Base-by-base conservation (phyloP, 1,284 basidiomycete genomes). In the Ceratobasidium papillatum region DNA sequence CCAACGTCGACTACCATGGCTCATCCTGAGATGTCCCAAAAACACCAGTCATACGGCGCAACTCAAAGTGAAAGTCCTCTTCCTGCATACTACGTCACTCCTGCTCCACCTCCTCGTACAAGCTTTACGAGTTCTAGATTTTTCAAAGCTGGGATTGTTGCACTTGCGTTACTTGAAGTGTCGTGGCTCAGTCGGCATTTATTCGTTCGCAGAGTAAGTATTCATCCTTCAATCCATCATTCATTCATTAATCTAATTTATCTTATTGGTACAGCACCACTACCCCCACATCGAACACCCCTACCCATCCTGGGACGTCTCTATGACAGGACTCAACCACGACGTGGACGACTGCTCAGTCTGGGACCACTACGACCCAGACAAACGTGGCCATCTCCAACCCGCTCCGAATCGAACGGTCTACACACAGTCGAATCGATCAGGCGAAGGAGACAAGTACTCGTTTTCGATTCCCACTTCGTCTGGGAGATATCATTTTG, bases 321-420 rank as follows among this genome's bases (percentile, higher is more conserved):
- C 25, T 22, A 49, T 64, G 27, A n/a, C 25, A 4, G 52, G 66
- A 17, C 32, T 69, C 9, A 38, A 69, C 41, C 66, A 56, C 41
- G 51, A 56, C 25, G 52, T 52, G 8, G 52, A 69, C 8, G 66
- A 52, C 7, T 69, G 66, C 25, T 51, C 66, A 17, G 66, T 69
- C 38, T 69, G 66, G 66, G 66, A 69, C 52, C 66, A 58, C 66
- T 69, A 69, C 27, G 54, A 58, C 25, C 66, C 66, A 3, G 64
- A 69, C 19, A n/a, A 32, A 36, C 36, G 27, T 19, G 47, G 19
- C n/a, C 51, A 27, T 22, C n/a, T 30, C n/a, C n/a, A 14, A 49
- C 47, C 51, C 25, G 8, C 14, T 19, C 25, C 3, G 5, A 68
- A 56, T 34, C 12, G 30, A 12, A 52, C 47, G 5, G 12, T 12